Evolutionary conservation across 1,284 basidiomycete species (phyloP), one percentile per base, ranked within the genome.

Genomic region (Mycena sp.): DNA sequence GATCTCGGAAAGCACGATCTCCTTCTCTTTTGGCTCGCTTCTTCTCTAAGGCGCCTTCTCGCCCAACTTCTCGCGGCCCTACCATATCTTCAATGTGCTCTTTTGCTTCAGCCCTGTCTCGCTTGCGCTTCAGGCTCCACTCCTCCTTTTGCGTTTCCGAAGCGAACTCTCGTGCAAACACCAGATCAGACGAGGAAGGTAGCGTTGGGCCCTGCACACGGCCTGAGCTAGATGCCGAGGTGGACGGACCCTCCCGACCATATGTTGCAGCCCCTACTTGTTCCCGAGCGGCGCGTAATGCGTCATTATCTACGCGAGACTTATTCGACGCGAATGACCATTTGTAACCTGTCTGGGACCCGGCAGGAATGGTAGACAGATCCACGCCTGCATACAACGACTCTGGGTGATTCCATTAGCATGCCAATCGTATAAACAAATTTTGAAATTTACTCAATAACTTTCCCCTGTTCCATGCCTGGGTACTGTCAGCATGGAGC

Each of bases 401-500:
- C 61, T 80, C 89, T 91, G 69, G 40, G 52, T 17, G 43, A 37
- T 63, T 23, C 58, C 50, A 51, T 29, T 46, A 26, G 29, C 17
- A 28, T 28, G 25, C 50, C 40, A 30, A 56, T 49, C 50, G 63
- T 25, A 64, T 19, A 7, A 23, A 29, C 21, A 30, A 50, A 23
- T 9, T 55, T 25, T 14, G 3, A 25, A 58, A 73, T 81, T 63
- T 70, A 91, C 90, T 83, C 19, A 86, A 77, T 17, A 93, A 79
- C 74, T 85, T 88, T 9, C 90, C 90, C 74, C 83, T 82, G 73
- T 93, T 94, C 92, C 92, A 93, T 30, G 85, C 86, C 85, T 90
- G 65, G n/a, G n/a, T n/a, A 6, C 14, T n/a, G 26, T 12, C 49
- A 35, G 32, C 5, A 61, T 26, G 49, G 37, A 46, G 35, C 40